Conservation (phyloP, 805 yeast genomes). For the Kuraishia hungarica region DNA sequence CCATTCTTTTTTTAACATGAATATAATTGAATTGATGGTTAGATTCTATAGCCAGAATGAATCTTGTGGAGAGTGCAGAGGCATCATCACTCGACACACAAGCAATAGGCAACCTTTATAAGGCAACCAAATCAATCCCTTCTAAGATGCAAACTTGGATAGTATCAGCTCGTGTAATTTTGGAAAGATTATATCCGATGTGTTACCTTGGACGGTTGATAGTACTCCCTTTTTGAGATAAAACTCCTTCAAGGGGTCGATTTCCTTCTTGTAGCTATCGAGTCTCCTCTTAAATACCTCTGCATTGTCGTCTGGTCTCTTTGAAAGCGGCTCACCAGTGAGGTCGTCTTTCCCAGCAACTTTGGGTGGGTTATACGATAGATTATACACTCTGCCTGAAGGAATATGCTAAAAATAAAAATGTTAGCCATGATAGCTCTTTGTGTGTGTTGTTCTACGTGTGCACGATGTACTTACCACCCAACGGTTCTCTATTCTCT, state of each 20-base stretch:
- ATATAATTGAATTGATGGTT: no score
- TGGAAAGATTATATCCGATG: slow-evolving; percentile 81
- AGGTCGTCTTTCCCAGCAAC: slow-evolving; percentile 74
- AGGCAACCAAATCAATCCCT: no score
- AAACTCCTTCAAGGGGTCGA: slow-evolving; percentile 58
- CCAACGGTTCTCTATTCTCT: slow-evolving; percentile 79
- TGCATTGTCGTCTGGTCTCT: slow-evolving; percentile 78
- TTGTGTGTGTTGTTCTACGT: no score
- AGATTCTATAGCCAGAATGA: neutral
- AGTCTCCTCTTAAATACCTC: slow-evolving; percentile 64
- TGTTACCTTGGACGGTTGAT: slow-evolving; percentile 57
- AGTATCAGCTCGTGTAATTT: slow-evolving; percentile 38
- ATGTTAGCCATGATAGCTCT: neutral
- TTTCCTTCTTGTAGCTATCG: slow-evolving; percentile 46
- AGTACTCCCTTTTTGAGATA: slow-evolving; percentile 44
- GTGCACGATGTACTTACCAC: slow-evolving; percentile 26
- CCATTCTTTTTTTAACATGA: neutral
- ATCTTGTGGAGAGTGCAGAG: neutral
- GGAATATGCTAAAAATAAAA: slow-evolving; percentile 40
- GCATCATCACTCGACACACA: no score
- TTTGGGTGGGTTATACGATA: slow-evolving; percentile 86
- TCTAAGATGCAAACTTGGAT: slow-evolving; percentile 15
- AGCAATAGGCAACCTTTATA: no score
- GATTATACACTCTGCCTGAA: slow-evolving; percentile 81
- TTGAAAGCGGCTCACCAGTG: slow-evolving; percentile 78